These are phyloP conservation scores for Lepiota venenata DNA, from an alignment of 768 basidiomycete genomes.

Conservation along the genomic window DNA sequence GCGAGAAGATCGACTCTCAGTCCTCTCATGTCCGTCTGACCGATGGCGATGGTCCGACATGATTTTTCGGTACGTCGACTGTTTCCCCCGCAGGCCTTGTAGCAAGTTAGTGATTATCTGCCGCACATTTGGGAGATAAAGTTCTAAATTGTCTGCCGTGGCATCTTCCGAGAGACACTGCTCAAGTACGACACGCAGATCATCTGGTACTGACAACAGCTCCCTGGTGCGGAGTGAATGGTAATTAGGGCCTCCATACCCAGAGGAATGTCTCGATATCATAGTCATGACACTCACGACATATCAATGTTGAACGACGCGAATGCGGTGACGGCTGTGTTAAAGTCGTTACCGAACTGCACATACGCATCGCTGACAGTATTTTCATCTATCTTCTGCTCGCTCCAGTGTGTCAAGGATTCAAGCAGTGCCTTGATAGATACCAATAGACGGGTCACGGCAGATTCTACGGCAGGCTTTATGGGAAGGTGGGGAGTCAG, in stretches of 20 bases:
- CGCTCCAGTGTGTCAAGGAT: constrained; percentile 83
- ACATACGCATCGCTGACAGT: constrained; percentile 98
- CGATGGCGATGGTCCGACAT: constrained; percentile 61
- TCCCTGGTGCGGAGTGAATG: constrained; percentile 51
- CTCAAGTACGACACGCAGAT: constrained; percentile 87
- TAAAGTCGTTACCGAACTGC: constrained; percentile 95
- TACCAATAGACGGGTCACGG: constrained; percentile 89
- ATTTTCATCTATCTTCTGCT: constrained; percentile 61
- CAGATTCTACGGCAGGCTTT: constrained; percentile 82
- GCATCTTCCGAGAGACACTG: constrained; percentile 91
- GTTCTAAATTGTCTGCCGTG: constrained; percentile 75
- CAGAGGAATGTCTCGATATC: neutral
- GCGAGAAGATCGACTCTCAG: constrained; percentile 58
- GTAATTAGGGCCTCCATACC: neutral
- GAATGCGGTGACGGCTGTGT: constrained; percentile 89
- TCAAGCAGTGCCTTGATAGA: constrained; percentile 95
- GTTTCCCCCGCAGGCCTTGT: constrained; percentile 90
- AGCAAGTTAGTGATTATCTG: constrained; percentile 91
- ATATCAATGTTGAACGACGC: constrained; percentile 83
- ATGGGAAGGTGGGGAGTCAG: neutral
- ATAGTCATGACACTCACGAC: constrained; percentile 54
- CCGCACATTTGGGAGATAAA: constrained; percentile 88
- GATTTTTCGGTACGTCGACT: constrained; percentile 80
- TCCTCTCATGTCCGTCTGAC: constrained; percentile 46
- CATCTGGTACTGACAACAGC: constrained; percentile 81